phyloP scores from a whole-genome alignment of 345 rosid genomes.

The Brassica nigra region DNA sequence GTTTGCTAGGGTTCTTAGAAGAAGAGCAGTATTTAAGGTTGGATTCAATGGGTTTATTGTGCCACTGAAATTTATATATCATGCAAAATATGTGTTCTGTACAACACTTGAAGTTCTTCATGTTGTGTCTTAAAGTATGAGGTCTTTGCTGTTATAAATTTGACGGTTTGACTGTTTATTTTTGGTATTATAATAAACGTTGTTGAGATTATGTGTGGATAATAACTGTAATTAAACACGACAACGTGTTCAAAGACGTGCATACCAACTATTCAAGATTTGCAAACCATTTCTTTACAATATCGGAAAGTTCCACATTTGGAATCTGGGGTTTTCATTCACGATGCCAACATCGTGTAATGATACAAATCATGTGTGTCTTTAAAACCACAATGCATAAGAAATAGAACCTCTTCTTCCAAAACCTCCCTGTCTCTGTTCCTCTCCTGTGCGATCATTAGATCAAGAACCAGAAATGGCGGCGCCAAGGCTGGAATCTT shows the following conservation, averaged over 20 bases:
- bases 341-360: conserved; percentile 11
- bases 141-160: conserved; percentile 6
- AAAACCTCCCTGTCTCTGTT: neutral
- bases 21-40: conserved; percentile 29
- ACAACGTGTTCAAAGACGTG: conserved; percentile 39
- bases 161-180: conserved; percentile 9
- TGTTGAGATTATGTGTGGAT: neutral
- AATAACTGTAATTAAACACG: conserved; percentile 20
- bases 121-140: conserved; percentile 16
- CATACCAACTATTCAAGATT: conserved; percentile 31
- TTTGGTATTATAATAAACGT: neutral
- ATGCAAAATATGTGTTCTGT: conserved; percentile 12
- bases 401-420: conserved; percentile 1
- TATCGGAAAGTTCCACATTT: neutral
- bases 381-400: conserved; percentile 17
- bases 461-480: conserved; percentile 34
- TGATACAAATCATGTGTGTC: conserved; percentile 10
- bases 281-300: conserved; percentile 14
- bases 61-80: conserved; percentile 2
- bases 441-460: conserved; percentile 13
- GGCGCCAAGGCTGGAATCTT: conserved; percentile 40
- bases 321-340: conserved; percentile 10
- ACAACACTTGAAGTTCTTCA: conserved; percentile 33
- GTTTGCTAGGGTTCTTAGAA: neutral
- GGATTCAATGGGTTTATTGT: conserved; percentile 39